Evolutionary conservation across 495 filamentous ascomycete genomes (phyloP), one percentile per base, ranked within the genome.

Genomic region (Gamarada debralockiae): DNA sequence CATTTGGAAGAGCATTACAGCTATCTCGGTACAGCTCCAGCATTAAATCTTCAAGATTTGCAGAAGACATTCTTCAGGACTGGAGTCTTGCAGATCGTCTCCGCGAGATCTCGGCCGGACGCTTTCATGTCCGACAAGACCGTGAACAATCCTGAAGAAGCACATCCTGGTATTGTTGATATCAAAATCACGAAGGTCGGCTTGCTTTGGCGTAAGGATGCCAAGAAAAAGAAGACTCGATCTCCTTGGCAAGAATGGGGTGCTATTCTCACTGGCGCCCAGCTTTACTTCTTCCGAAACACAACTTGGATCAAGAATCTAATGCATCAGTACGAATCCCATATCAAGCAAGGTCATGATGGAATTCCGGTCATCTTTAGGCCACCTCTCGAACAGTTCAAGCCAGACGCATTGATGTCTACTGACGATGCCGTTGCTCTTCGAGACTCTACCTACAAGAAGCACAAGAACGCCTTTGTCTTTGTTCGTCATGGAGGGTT

Each of bases 211-310:
- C 84, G 93, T 14, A 99, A 99, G 66, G 91, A 96, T 48, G 71
- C 80, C 10, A 97, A 95, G 67, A 96, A 89, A 70, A 97, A 96
- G 75, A 90, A 90, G 67, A 86, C 90, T 0, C 79, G 95, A 29
- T 96, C 91, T 1, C 95, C 93, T 1, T 99, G 93, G 93, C 90
- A 96, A 59, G 93, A 97, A 72, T 99, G 93, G 93, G 93, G 93
- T 41, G 92, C 91, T 27, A 82, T 99, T 40, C 76, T 99, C 18
- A 99, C 93, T 5, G 86, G 91, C 22, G 92, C 93, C 13, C 92
- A 97, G 61, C 78, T 99, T 38, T 97, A 95, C 68, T 91, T 99
- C 70, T 99, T 99, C 71, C 82, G 87, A 50, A 96, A 97, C 62
- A 83, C 89, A 17, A 72, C 77, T 10, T 97, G 93, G 93, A 81